Evolutionary conservation across 1,284 basidiomycete genomes (phyloP).

Genomic region (Thelephora terrestris): DNA sequence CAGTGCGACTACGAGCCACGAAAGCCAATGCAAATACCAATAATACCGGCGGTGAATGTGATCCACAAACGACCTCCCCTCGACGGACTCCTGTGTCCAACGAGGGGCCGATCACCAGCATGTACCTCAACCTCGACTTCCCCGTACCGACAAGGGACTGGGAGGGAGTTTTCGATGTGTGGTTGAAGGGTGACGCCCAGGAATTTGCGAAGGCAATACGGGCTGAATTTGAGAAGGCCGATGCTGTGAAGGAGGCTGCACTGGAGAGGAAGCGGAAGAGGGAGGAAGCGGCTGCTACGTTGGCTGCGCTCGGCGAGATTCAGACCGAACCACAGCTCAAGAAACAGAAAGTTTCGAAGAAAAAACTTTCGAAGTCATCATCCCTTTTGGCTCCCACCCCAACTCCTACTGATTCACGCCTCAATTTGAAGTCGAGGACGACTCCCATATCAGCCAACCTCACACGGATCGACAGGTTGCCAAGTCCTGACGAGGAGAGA

Average conservation of each 20-base stretch:
- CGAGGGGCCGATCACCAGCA: conserved; percentile 51
- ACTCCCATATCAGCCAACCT: conserved; percentile 11
- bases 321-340: conserved; percentile 1
- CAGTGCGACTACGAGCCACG: conserved; percentile 44
- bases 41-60: conserved; percentile 10
- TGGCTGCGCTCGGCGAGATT: conserved; percentile 8
- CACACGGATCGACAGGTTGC: conserved; percentile 6
- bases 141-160: conserved; percentile 80
- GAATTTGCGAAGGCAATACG: conserved; percentile 53
- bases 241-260: conserved; percentile 37
- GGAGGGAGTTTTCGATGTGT: conserved; percentile 87
- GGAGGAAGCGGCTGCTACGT: conserved; percentile 26
- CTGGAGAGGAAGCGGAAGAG: conserved; percentile 41
- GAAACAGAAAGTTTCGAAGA: conserved; percentile 15
- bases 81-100: conserved; percentile 23
- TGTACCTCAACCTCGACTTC: conserved; percentile 87
- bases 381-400: conserved; percentile 1
- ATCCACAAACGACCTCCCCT: conserved; percentile 31
- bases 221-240: conserved; percentile 45
- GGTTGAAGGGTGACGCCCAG: conserved; percentile 87
- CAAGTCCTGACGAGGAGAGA: conserved; percentile 3
- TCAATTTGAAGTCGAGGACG: not conserved
- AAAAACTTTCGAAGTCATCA: conserved; percentile 10
- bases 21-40: conserved; percentile 14
- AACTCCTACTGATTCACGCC: not conserved